Evolutionary conservation across 2,329 filamentous ascomycete genomes (phyloP), one percentile per base, ranked within the genome.

Genomic region (Teratosphaeria destructans): DNA sequence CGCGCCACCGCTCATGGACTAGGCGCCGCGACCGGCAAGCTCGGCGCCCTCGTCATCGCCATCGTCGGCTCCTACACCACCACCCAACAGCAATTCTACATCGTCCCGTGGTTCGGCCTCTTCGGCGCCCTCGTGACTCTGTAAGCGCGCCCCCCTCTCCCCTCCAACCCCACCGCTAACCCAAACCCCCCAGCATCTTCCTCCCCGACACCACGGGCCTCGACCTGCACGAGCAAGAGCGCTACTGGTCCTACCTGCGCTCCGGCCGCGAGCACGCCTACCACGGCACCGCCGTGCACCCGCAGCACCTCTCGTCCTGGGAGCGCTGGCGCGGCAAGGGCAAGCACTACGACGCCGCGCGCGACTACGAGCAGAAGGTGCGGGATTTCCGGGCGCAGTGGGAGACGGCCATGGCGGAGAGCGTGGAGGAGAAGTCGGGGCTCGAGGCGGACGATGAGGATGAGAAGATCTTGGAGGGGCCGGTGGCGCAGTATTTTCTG

Each of bases 91-190:
- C 54, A 56, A 49, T 59, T 59, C 52, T 59, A 54, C 52, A 84
- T 96, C 43, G 90, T 96, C 1, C 90, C 91, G 23, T 96, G 91
- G 91, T 96, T 94, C 73, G 91, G 91, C 69, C 85, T 96, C n/a
- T 85, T 79, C 16, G 92, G 92, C 67, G 88, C 93, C 78, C 67
- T 95, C 34, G 74, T 53, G 14, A 53, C 52, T 27, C 29, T 43
- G 37, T 43, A 14, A 14, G 37, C 16, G 5, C 0, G 23, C 23
- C 23, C 37, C 37, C 37, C 8, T 43, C 37, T 5, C 4, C 5
- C 10, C 12, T 43, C 11, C 10, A 16, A n/a, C 5, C 5, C 37
- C 37, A 14, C 11, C 2, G 11, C 37, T 14, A 16, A 16, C 12
- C 37, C 5, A 43, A 39, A 4, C 3, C 16, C 11, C 16, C 12